Evolutionary conservation across 2,329 filamentous ascomycete genomes (phyloP).

Genomic region (Trematosphaeria pertusa): DNA sequence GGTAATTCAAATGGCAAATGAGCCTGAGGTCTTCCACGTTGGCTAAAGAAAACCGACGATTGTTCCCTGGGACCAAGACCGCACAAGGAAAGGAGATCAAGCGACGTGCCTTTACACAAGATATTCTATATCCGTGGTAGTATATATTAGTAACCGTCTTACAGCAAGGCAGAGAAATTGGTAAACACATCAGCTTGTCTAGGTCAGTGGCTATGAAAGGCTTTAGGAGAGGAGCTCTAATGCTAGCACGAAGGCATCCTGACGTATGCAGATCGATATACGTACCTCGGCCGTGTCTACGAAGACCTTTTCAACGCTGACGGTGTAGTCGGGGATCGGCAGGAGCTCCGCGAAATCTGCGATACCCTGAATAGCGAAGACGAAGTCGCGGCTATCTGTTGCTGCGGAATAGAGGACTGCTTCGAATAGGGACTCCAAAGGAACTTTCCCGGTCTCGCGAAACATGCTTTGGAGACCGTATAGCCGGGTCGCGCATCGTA

Average conservation of each 20-base stretch:
- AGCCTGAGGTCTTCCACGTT: background rate
- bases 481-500: background rate
- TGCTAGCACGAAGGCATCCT: too few relatives aligned
- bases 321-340: background rate
- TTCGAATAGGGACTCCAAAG: background rate
- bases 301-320: background rate
- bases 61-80: background rate
- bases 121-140: too few relatives aligned
- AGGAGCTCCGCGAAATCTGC: background rate
- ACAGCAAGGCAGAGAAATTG: too few relatives aligned
- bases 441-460: background rate
- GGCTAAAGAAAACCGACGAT: background rate
- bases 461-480: background rate
- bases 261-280: too few relatives aligned
- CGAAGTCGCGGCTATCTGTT: background rate
- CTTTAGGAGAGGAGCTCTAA: too few relatives aligned
- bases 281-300: background rate
- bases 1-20: background rate
- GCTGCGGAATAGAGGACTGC: background rate
- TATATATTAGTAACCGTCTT: too few relatives aligned
- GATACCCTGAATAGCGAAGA: slow-evolving; percentile 1
- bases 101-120: background rate
- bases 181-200: too few relatives aligned
- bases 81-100: background rate
- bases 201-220: too few relatives aligned